Evolutionary conservation across 805 yeast species (phyloP).

Genomic region (Candida nitratophila): DNA sequence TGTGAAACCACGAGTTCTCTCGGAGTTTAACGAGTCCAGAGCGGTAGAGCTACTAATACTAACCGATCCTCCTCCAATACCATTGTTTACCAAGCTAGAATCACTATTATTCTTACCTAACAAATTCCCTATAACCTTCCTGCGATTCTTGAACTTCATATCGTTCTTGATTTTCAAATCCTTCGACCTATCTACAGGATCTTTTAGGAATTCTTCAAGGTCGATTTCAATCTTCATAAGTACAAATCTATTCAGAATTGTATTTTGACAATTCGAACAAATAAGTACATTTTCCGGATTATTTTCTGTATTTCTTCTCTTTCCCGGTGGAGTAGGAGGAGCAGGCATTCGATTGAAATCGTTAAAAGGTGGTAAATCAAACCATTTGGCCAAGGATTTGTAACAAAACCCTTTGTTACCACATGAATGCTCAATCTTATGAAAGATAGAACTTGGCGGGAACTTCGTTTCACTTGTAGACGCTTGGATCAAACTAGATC

Average conservation of each 20-base stretch:
- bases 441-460: constrained; percentile 23
- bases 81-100: neutral
- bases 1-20: neutral
- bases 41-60: neutral
- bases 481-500: too few species aligned
- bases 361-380: constrained; percentile 29
- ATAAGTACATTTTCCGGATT: constrained; percentile 26
- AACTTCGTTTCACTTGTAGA: constrained; percentile 15
- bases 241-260: constrained; percentile 21
- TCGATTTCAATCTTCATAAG: constrained; percentile 23
- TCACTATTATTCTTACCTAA: neutral
- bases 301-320: constrained; percentile 14
- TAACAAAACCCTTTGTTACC: constrained; percentile 19
- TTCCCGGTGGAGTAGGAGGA: constrained; percentile 28
- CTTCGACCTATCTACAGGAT: constrained; percentile 6
- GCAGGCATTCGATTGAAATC: constrained; percentile 24
- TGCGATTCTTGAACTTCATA: constrained; percentile 23
- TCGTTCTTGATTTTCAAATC: constrained; percentile 19
- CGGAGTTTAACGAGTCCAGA: neutral
- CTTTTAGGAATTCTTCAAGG: constrained; percentile 19
- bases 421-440: constrained; percentile 17
- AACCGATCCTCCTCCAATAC: neutral
- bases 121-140: constrained; percentile 13
- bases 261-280: constrained; percentile 22
- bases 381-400: constrained; percentile 27